These are phyloP conservation scores for Pilaira anomala DNA, from an alignment of 192 early-diverging fungal species.

Conservation along the genomic window DNA sequence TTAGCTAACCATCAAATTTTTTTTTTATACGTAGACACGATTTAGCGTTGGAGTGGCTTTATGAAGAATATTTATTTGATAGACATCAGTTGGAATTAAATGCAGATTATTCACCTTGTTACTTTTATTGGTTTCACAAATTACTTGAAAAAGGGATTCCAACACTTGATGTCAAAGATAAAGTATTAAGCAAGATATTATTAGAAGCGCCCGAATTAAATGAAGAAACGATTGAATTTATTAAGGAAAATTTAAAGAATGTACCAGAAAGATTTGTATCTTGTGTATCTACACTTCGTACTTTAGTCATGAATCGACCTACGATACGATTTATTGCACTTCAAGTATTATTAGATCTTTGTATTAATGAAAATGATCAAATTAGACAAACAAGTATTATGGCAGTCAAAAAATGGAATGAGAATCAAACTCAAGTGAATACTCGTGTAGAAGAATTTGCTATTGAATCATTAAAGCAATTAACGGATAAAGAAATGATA, in stretches of 20 bases:
- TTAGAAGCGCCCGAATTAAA: conserved; percentile 74
- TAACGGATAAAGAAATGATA: conserved; percentile 17
- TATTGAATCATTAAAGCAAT: conserved; percentile 23
- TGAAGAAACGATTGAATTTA: conserved; percentile 54
- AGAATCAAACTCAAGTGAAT: conserved; percentile 46
- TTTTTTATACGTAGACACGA: conserved; percentile 45
- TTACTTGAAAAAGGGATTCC: conserved; percentile 36
- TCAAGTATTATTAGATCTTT: conserved; percentile 53
- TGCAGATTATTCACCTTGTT: conserved; percentile 34
- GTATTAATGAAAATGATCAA: conserved; percentile 41
- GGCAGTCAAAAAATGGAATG: conserved; percentile 54
- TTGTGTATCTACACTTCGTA: conserved; percentile 56
- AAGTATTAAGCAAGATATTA: conserved; percentile 67
- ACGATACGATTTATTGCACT: conserved; percentile 53
- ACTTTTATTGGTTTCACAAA: conserved; percentile 36
- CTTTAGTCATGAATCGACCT: conserved; percentile 55
- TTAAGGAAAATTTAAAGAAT: conserved; percentile 42
- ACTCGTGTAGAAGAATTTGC: conserved; percentile 50
- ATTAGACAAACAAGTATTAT: conserved; percentile 60
- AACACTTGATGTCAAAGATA: conserved; percentile 66
- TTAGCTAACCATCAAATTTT: conserved; percentile 3
- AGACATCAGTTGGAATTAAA: conserved; percentile 5
- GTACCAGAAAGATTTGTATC: conserved; percentile 39
- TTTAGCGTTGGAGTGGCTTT: conserved; percentile 69
- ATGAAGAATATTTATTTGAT: conserved; percentile 58